Percentiles rank a stretch among this genome's conserved stretches.
These are phyloP conservation scores for Apiospora koreana DNA, from an alignment of 2,329 filamentous ascomycete species.

Conservation along the genomic window DNA sequence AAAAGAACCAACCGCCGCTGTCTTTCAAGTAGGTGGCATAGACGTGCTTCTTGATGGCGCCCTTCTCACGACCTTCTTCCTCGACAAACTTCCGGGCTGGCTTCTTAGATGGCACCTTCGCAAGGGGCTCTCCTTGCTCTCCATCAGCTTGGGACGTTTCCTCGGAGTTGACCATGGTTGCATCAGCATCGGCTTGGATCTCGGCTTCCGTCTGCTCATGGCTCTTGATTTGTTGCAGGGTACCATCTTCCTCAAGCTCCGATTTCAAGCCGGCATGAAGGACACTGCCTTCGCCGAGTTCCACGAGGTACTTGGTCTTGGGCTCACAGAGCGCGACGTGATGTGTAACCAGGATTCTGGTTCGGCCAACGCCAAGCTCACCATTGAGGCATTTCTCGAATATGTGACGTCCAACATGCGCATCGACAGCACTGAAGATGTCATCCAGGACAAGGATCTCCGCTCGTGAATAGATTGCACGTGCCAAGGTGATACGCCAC, in stretches of 20 bases:
- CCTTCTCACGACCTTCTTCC: conserved; percentile 72
- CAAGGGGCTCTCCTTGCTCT: conserved; percentile 43
- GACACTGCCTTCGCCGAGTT: conserved; percentile 69
- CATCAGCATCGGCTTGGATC: conserved; percentile 50
- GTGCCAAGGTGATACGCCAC: conserved; percentile 78
- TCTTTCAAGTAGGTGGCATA: conserved; percentile 68
- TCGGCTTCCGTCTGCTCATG: conserved; percentile 51
- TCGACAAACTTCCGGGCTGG: conserved; percentile 71
- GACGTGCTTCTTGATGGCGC: conserved; percentile 67
- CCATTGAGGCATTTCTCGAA: conserved; percentile 76
- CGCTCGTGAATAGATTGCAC: conserved; percentile 77
- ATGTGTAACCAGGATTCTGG: conserved; percentile 78
- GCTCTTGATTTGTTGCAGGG: conserved; percentile 56
- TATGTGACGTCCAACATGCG: conserved; percentile 77
- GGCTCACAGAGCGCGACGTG: conserved; percentile 72
- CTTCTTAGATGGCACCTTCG: conserved; percentile 51
- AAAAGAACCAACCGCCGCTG: conserved; percentile 64
- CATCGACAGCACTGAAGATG: conserved; percentile 81
- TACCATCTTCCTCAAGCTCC: conserved; percentile 62
- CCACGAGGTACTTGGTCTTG: conserved; percentile 72
- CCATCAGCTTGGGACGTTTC: conserved; percentile 44
- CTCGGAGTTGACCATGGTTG: conserved; percentile 59
- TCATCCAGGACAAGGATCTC: conserved; percentile 79
- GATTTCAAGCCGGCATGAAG: conserved; percentile 64
- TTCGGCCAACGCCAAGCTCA: conserved; percentile 67